Evolutionary conservation across 2,329 filamentous ascomycete genomes (phyloP), one percentile per base, ranked within the genome.

Genomic region (Dactylellina drechsleri): DNA sequence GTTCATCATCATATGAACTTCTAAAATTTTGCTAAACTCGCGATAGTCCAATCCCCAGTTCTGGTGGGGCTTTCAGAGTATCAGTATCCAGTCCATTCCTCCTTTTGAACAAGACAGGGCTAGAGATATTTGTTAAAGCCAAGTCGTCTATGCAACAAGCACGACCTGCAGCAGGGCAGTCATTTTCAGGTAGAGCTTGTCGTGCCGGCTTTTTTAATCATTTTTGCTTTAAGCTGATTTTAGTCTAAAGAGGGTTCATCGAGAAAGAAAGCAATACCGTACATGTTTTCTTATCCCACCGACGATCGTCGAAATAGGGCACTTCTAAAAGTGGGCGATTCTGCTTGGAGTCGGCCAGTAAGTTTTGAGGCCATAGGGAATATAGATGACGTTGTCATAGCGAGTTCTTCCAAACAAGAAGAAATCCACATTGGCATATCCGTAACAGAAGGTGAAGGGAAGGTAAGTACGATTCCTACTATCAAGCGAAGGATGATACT

Each of bases 331-430:
- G 88, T 97, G 47, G 92, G 91, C 4, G 91, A 96, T 65, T 97
- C 95, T 0, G 88, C 90, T 74, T 99, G 95, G 96, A 98, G 95
- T 83, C 97, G 95, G 81, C 92, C 94, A 0, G 94, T 98, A 81
- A 97, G 92, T 86, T 97, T 99, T 79, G 96, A 99, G 80, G 95
- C 95, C 18, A 95, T 99, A 77, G 95, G 95, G 36, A 98, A 94
- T 79, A 93, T 91, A 0, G 90, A 92, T 15, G 93, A 97, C 79
- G 91, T 97, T 41, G 87, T 95, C 40, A 85, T 99, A 40, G 90
- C 91, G 58, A 92, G 93, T 0, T 83, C 87, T 1, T 87, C 86
- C 49, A 89, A 87, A 50, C 85, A 87, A 76, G 90, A 90, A 1
- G 95, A 99, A 81, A 93, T 98, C 79, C 93, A 98, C 79, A 86